Conservation (phyloP, 345 rosid genomes). For the Abelmoschus esculentus region DNA sequence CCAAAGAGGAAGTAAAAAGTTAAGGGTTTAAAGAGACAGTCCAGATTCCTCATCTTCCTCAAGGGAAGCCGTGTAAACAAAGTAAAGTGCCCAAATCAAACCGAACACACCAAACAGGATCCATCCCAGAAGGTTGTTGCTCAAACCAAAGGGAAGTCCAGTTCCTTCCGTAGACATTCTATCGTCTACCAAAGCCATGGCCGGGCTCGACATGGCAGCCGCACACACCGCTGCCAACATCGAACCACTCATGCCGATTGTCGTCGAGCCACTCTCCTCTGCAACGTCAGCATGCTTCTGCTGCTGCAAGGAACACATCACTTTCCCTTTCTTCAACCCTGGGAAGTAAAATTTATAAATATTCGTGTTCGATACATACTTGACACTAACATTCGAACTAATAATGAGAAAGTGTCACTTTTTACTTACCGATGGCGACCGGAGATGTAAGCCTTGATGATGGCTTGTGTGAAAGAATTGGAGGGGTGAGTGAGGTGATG, state of each 20-base stretch:
- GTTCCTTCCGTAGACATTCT: conserved; percentile 85
- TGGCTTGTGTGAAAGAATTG: conserved; percentile 37
- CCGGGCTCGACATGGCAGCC: conserved; percentile 55
- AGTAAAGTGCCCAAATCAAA: conserved; percentile 72
- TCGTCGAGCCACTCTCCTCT: conserved; percentile 19
- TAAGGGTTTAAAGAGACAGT: conserved; percentile 48
- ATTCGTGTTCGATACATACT: too few relatives aligned
- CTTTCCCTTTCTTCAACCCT: conserved; percentile 67
- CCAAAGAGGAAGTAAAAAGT: neutral
- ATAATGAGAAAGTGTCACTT: neutral
- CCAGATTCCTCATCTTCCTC: conserved; percentile 90
- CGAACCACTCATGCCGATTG: conserved; percentile 36
- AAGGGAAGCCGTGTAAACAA: conserved; percentile 48
- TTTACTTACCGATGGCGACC: conserved; percentile 45
- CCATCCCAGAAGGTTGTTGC: conserved; percentile 96
- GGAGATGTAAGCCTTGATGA: conserved; percentile 36
- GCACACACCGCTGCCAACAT: conserved; percentile 46
- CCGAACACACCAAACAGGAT: conserved; percentile 74
- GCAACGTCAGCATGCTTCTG: conserved; percentile 12
- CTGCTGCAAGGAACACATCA: conserved; percentile 45
- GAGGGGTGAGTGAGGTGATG: conserved; percentile 37
- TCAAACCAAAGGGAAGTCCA: conserved; percentile 83
- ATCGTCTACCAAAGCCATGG: conserved; percentile 85
- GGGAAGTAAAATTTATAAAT: neutral
- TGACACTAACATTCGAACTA: too few relatives aligned